Evolutionary conservation across 768 basidiomycete species (phyloP), one percentile per base, ranked within the genome.

Genomic region (Calvatia gigantea): DNA sequence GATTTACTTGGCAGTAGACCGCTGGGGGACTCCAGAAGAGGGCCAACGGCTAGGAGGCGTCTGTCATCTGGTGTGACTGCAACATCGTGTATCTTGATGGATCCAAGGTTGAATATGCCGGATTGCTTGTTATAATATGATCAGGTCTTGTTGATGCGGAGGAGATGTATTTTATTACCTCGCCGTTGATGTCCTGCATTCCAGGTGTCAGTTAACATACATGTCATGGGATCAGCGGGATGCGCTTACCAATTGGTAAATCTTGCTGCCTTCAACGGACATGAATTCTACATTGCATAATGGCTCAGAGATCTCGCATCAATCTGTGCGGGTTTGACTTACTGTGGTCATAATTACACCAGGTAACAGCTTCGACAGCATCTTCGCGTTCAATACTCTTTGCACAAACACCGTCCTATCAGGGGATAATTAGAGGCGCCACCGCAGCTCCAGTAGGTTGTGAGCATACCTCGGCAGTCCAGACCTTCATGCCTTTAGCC

Each of bases 1-100:
- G 85, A 87, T 69, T 82, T 88, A 65, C 81, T 86, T 6, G 89
- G 88, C 37, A 82, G 79, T 23, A 87, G 68, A 8, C 85, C 85
- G 46, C 75, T 76, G 1, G 79, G 78, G 4, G 87, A 88, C 51
- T 77, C 70, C n/a, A 84, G 70, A 31, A 90, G 68, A 5, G 85
- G 86, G 1, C 85, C 88, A 28, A 89, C 85, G 23, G 81, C 85
- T 23, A 91, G 70, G 50, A 90, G 72, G 8, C 86, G 79, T 37
- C 71, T 65, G n/a, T 76, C 74, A 63, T 89, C 87, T 2, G 83
- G 82, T 0, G 86, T 87, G 2, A 89, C 76, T 4, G 85, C 83
- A 23, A 90, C 82, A 63, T 88, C 86, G 62, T 86, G 86, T 7
- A 89, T 70, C 54, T 80, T 79, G 73, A 90, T 78, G 19, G 75